Evolutionary conservation across 768 basidiomycete species (phyloP).

Genomic region (Podaxis sp.): DNA sequence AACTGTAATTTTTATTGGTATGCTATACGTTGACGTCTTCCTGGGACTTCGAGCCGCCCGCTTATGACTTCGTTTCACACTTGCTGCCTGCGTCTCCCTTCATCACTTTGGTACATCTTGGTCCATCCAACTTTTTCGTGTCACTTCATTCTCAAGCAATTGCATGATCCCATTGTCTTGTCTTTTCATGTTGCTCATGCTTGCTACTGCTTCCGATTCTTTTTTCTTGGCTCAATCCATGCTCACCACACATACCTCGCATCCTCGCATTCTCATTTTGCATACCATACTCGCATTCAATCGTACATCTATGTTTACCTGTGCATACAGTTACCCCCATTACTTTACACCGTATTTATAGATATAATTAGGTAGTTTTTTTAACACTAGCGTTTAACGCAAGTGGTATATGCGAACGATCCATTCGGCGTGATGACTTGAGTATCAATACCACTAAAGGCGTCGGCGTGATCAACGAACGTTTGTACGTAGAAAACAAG

Average conservation of each 20-base stretch:
- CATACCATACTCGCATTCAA: background rate
- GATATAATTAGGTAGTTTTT: conserved; percentile 2
- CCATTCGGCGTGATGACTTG: background rate
- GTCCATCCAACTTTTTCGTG: background rate
- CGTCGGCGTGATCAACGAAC: background rate
- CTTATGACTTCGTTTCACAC: background rate
- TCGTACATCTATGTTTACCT: background rate
- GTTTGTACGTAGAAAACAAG: background rate
- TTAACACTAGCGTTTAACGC: background rate
- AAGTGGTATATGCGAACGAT: background rate
- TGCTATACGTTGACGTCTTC: background rate
- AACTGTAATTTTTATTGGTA: conserved; percentile 9
- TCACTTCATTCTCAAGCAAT: background rate
- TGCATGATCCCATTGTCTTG: background rate
- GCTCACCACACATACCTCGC: background rate
- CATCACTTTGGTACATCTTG: conserved; percentile 5
- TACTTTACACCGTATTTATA: conserved; percentile 1
- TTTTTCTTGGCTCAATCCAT: background rate
- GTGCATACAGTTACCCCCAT: conserved; percentile 1
- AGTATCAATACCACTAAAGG: background rate
- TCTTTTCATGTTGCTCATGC: background rate
- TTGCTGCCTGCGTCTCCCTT: background rate
- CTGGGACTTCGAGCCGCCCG: background rate
- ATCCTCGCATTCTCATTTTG: background rate
- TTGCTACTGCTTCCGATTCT: background rate